Conservation (phyloP, 108 stramenopile species). For the Fragilaria radians region DNA sequence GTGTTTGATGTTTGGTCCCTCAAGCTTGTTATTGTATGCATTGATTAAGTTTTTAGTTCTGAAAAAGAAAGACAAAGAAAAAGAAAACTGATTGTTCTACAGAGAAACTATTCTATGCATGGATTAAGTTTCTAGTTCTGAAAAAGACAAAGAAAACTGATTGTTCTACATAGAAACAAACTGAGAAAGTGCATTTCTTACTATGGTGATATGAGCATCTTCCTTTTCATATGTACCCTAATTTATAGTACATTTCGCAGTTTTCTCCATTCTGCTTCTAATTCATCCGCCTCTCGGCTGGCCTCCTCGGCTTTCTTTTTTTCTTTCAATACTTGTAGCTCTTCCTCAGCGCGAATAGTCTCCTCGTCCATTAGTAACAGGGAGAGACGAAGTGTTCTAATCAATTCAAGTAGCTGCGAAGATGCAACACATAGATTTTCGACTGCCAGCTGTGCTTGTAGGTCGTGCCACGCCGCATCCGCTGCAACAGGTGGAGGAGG, state of each 20-base stretch:
- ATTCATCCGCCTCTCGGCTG: constrained; percentile 34
- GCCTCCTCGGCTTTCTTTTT: constrained; percentile 35
- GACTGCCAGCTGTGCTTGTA: constrained; percentile 66
- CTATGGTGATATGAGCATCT: not conserved
- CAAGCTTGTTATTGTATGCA: constrained; percentile 7
- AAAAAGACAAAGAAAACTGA: too few species aligned
- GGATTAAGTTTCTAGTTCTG: too few species aligned
- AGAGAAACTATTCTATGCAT: too few species aligned
- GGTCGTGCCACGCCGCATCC: constrained; percentile 28
- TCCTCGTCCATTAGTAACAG: constrained; percentile 80
- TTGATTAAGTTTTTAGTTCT: too few species aligned
- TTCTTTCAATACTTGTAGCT: constrained; percentile 51
- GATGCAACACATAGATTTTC: constrained; percentile 78
- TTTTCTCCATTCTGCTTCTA: constrained; percentile 62
- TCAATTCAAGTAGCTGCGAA: constrained; percentile 63
- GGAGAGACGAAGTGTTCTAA: constrained; percentile 70
- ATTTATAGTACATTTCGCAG: constrained; percentile 30
- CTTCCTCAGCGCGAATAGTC: constrained; percentile 64
- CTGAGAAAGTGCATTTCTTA: too few species aligned
- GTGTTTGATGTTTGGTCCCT: constrained; percentile 5
- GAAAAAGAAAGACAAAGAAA: too few species aligned
- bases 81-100: too few species aligned
- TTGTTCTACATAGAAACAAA: too few species aligned
- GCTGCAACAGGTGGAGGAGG: constrained; percentile 80
- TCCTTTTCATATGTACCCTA: not conserved